Base-by-base conservation (phyloP, 1,139 yeast genomes). In the Spathaspora sp. region DNA sequence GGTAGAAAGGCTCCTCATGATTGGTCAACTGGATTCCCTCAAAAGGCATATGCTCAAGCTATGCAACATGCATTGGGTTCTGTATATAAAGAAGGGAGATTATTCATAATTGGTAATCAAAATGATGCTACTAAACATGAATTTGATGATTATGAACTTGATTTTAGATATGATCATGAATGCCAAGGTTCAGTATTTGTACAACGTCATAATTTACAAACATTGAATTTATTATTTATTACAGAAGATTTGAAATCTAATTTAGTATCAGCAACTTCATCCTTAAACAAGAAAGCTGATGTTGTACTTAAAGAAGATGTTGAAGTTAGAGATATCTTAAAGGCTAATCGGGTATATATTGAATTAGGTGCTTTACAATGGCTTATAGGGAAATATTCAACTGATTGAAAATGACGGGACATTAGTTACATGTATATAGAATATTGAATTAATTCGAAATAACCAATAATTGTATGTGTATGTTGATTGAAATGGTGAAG, bases 1-100 rank as follows among this genome's bases (percentile, higher is more conserved):
- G 97, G 95, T 20, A 84, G 95, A 61, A 80, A 79, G 48, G 97
- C 97, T 13, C 96, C 96, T 41, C 95, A 89, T 62, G 95, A 89
- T 65, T 85, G 87, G 80, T 79, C 91, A 36, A 87, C 97, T 3
- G 82, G 78, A n/a, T 75, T 95, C 55, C 96, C 96, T 17, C 63
- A 65, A 25, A 85, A 89, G 62, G 76, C 87, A 17, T 93, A 91
- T 67, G 71, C 82, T 44, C 71, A 75, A 55, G 98, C 97, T 2
- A 71, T 87, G 57, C 82, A 88, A 57, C 80, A 84, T 38, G 98
- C 98, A 1, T 74, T 93, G 49, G 84, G 95, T 54, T 82, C 84
- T 52, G 86, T 83, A 55, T 93, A 89, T 69, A 81, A 84, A 60
- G 74, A 74, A 44, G 97, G 97, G 3, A 81, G 76, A 52, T 67